Conservation (phyloP, 2,329 filamentous ascomycete genomes). For the Xylaria digitata region DNA sequence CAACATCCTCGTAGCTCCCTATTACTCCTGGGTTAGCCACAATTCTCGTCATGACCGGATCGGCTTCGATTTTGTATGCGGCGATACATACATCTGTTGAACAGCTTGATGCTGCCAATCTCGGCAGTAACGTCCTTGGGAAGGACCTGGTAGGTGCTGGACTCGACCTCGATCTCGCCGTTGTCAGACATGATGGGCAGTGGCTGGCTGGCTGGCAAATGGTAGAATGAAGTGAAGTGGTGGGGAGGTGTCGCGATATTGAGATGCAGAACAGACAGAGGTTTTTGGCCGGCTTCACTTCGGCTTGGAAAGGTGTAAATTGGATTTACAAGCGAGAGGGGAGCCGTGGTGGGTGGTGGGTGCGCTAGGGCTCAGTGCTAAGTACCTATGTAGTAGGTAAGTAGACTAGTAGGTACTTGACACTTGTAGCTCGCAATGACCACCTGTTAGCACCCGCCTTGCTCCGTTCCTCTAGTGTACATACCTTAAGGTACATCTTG, state of each 20-base stretch:
- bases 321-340: constrained; percentile 39
- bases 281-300: constrained; percentile 48
- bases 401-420: not conserved
- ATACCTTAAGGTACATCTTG: too few relatives aligned
- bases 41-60: not conserved
- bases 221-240: constrained; percentile 44
- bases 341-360: constrained; percentile 34
- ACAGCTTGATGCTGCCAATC: constrained; percentile 83
- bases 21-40: constrained; percentile 28
- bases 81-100: constrained; percentile 66
- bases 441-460: not conserved
- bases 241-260: constrained; percentile 50
- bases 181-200: constrained; percentile 77
- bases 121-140: constrained; percentile 82
- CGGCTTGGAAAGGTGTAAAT: constrained; percentile 38
- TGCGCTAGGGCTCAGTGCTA: constrained; percentile 38
- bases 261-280: constrained; percentile 44
- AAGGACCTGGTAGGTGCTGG: constrained; percentile 72
- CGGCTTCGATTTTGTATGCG: constrained; percentile 41
- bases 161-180: constrained; percentile 83
- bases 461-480: too few relatives aligned
- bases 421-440: not conserved
- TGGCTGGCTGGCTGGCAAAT: constrained; percentile 39
- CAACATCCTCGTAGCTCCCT: constrained; percentile 92
- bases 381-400: constrained; percentile 14